Conservation (phyloP, 208 protist genomes). For the Leishmania martiniquensis region DNA sequence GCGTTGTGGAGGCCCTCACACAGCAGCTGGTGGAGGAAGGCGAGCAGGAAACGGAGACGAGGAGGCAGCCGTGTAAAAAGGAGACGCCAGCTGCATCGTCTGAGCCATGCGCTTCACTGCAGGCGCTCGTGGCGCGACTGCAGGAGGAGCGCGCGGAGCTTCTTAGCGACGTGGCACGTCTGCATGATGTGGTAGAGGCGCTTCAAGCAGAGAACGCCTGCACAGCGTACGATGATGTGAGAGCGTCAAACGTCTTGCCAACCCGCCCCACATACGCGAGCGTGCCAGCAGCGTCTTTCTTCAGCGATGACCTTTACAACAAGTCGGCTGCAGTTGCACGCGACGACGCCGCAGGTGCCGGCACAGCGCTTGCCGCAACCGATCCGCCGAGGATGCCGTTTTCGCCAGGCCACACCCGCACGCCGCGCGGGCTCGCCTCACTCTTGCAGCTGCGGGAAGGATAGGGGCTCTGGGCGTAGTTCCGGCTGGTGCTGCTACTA, state of each 20-base stretch:
- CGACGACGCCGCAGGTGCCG: neutral
- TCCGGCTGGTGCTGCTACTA: neutral
- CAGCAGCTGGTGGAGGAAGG: slow-evolving; percentile 34
- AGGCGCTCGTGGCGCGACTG: slow-evolving; percentile 14
- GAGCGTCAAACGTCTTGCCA: neutral
- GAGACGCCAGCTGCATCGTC: neutral
- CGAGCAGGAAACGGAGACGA: neutral
- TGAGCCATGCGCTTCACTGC: slow-evolving; percentile 14
- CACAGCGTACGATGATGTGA: neutral
- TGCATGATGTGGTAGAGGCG: slow-evolving; percentile 11
- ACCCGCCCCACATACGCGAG: neutral
- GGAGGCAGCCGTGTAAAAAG: neutral
- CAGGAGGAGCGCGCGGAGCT: slow-evolving; percentile 23
- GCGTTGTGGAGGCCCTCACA: slow-evolving; percentile 50
- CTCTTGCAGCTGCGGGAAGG: neutral
- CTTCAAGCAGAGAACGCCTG: slow-evolving; percentile 1
- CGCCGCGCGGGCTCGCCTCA: neutral
- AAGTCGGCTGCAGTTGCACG: neutral
- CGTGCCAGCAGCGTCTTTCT: neutral
- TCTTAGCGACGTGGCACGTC: slow-evolving; percentile 13
- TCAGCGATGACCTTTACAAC: neutral
- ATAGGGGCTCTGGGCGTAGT: neutral
- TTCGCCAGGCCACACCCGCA: neutral
- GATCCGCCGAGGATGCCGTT: too few relatives aligned
- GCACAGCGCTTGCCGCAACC: neutral